phyloP scores from a whole-genome alignment of 345 rosid genomes.

The Bretschneidera sinensis region DNA sequence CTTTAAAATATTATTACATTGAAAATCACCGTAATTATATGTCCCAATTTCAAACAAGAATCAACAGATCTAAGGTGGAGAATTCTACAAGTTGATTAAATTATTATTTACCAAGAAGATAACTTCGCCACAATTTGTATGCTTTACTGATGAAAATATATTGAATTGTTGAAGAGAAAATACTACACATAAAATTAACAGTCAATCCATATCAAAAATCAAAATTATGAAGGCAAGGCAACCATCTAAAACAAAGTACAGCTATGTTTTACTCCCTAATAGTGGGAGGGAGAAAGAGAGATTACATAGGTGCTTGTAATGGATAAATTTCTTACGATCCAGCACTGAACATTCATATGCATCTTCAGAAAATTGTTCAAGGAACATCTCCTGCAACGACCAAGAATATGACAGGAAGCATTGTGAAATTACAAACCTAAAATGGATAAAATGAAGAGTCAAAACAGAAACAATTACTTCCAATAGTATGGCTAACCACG shows the following conservation, averaged over 20 bases:
- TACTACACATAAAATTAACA: neutral
- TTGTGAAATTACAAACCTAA: neutral
- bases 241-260: neutral
- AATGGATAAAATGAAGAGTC: neutral
- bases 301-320: constrained; percentile 71
- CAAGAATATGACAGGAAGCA: constrained; percentile 3
- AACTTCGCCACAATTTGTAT: neutral
- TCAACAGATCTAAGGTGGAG: neutral
- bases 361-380: constrained; percentile 60
- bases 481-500: neutral
- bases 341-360: constrained; percentile 42
- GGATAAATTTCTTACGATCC: constrained; percentile 55
- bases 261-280: neutral
- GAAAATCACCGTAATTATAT: neutral
- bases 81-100: neutral
- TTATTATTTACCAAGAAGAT: neutral
- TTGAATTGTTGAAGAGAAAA: neutral
- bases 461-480: neutral
- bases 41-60: neutral
- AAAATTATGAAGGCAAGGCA: neutral
- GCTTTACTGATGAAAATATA: neutral
- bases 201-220: neutral
- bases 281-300: neutral
- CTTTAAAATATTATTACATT: no score
- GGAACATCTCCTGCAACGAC: constrained; percentile 61